Base-by-base conservation (phyloP, 345 rosid species). In the Pugionium cornutum region DNA sequence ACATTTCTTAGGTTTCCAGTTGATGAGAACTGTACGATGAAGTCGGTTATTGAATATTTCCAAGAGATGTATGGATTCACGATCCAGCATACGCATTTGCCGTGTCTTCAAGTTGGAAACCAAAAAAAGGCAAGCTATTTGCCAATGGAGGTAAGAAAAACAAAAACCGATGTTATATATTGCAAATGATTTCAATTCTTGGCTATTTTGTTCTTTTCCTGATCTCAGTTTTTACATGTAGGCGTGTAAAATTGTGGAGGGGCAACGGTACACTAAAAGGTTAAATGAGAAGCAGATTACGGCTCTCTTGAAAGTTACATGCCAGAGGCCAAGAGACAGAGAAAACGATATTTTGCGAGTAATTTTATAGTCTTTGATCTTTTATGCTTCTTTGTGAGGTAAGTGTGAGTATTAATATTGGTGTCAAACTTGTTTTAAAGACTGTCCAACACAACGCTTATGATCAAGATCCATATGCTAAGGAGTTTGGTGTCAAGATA, bases 211-310 rank as follows among this genome's bases (percentile, higher is more conserved):
- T 57, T 40, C 4, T 28, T 25, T 26, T 0, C 3, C 44, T 72
- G 49, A 65, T 35, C 30, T 4, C 1, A 0, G 30, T 28, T 58
- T 4, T 34, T 57, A 50, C 74, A 6, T 28, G 44, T 34, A 94
- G 99, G 99, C 95, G 25, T 95, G 98, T 80, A 95, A 95, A 79
- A 95, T 95, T 61, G 99, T 95, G 0, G 99, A 86, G 75, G 99
- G 99, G 55, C 99, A 95, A 70, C 74, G 97, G 35, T 95, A 87
- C 68, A 87, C 99, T 0, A 95, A 95, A 73, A 78, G 98, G 74
- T 74, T 95, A 75, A 95, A 95, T 58, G 99, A 95, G 73, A 91
- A 77, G 77, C 99, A 95, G 78, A 95, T 91, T 45, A 95, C 98
- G 18, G 82, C 95, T 40, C 91, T 95, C 4, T 75, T 95, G 58